phyloP scores from a whole-genome alignment of 225 moss, liverwort and hornwort species.

The Anthoceros angustus region DNA sequence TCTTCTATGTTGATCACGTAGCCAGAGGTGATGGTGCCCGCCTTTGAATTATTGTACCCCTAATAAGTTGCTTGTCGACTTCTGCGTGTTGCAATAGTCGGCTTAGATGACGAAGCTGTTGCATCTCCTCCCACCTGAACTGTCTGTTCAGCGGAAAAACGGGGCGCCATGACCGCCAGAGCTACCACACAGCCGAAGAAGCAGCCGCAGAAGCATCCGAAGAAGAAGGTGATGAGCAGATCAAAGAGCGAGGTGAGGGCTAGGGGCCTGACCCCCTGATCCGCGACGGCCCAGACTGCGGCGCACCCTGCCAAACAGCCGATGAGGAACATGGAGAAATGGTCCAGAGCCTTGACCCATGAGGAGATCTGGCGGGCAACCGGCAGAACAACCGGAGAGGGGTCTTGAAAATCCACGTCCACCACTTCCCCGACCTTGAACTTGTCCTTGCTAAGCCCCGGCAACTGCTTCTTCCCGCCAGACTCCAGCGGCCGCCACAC shows the following conservation, averaged over 20 bases:
- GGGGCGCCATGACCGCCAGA: not conserved
- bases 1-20: no score
- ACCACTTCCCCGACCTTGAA: not conserved
- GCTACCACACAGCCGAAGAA: not conserved
- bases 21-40: no score
- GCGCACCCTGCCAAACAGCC: not conserved
- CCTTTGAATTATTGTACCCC: no score
- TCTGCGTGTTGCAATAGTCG: no score
- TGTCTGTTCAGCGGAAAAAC: not conserved
- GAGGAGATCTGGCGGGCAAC: not conserved
- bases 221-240: not conserved
- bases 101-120: no score
- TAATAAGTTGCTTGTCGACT: no score
- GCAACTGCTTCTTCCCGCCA: not conserved
- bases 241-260: not conserved
- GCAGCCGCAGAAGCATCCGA: not conserved
- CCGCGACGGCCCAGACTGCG: not conserved
- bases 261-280: not conserved
- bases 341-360: not conserved
- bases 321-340: not conserved
- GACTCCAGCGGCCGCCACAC: conserved; percentile 1
- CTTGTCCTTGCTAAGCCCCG: not conserved
- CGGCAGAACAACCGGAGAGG: not conserved
- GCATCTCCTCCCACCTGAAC: no score
- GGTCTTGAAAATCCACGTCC: not conserved